A percentile compares a stretch with the other conserved stretches of the same genome.
phyloP scores from a whole-genome alignment of 345 rosid genomes.

The Eucalyptus decipiens region DNA sequence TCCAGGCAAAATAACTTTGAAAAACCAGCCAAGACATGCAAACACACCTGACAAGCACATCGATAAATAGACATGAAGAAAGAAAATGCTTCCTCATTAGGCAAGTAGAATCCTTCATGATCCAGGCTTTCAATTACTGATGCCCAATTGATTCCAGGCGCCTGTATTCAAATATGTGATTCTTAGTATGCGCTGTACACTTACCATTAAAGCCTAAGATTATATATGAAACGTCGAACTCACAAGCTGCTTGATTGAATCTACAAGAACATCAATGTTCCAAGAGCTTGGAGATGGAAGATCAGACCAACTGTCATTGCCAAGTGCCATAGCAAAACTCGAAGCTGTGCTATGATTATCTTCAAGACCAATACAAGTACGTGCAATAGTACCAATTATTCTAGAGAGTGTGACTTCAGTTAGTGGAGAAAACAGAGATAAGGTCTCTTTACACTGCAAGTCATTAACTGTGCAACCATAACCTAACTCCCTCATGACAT shows the following conservation, averaged over 20 bases:
- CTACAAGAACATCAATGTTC: slow-evolving; percentile 66
- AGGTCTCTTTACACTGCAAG: slow-evolving; percentile 57
- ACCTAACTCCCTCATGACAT: slow-evolving; percentile 77
- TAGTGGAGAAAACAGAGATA: slow-evolving; percentile 60
- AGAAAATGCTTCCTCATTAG: slow-evolving; percentile 72
- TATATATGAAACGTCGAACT: slow-evolving; percentile 2
- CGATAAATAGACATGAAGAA: slow-evolving; percentile 72
- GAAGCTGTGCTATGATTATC: slow-evolving; percentile 50
- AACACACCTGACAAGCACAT: slow-evolving; percentile 70
- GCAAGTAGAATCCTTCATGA: slow-evolving; percentile 77
- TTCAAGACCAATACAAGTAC: slow-evolving; percentile 41
- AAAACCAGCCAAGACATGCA: background rate
- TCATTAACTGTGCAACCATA: slow-evolving; percentile 75
- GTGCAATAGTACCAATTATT: slow-evolving; percentile 49
- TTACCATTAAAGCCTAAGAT: background rate
- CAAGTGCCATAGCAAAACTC: slow-evolving; percentile 64
- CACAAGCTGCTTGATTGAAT: slow-evolving; percentile 70
- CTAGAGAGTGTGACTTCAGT: slow-evolving; percentile 62
- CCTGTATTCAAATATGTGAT: slow-evolving; percentile 28
- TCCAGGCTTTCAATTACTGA: slow-evolving; percentile 72
- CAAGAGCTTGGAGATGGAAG: slow-evolving; percentile 43
- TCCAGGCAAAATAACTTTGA: background rate
- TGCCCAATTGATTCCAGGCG: slow-evolving; percentile 77
- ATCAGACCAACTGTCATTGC: slow-evolving; percentile 39
- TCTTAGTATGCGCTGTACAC: background rate